Conservation (phyloP, 73 alveolate species). For the Paramecium biaurelia region DNA sequence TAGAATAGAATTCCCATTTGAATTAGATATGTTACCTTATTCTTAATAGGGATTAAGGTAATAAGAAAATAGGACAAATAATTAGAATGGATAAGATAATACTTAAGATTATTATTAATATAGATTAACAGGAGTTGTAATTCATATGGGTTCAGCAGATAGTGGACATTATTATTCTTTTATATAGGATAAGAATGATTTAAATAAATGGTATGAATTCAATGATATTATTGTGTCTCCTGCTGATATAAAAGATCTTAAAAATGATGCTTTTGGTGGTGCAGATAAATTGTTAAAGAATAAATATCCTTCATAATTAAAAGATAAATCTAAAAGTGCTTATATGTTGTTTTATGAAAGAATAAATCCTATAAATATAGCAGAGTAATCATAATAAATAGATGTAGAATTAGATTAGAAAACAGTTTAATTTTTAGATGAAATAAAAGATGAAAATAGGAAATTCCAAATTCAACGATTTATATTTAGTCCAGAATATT, state of each 20-base stretch:
- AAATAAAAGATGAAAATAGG: constrained; percentile 72
- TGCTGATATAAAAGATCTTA: constrained; percentile 81
- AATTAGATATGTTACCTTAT: constrained; percentile 92
- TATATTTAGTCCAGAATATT: constrained; percentile 74
- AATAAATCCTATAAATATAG: constrained; percentile 67
- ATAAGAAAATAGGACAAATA: constrained; percentile 66
- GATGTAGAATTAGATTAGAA: background rate
- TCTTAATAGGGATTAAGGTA: constrained; percentile 92
- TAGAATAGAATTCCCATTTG: constrained; percentile 95
- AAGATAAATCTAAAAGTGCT: constrained; percentile 77
- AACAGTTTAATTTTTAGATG: constrained; percentile 25
- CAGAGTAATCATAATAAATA: background rate
- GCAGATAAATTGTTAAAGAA: constrained; percentile 63
- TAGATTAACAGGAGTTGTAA: constrained; percentile 89
- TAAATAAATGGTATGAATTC: constrained; percentile 90
- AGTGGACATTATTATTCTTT: constrained; percentile 98
- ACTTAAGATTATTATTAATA: constrained; percentile 87
- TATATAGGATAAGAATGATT: constrained; percentile 80
- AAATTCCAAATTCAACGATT: constrained; percentile 79
- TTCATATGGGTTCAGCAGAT: constrained; percentile 97
- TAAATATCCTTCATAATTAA: background rate
- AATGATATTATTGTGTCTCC: constrained; percentile 86
- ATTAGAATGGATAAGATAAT: constrained; percentile 49
- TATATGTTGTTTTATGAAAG: constrained; percentile 89
- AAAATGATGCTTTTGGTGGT: constrained; percentile 94